Base-by-base conservation (phyloP, 306 rosid species). In the Glycine tomentella region DNA sequence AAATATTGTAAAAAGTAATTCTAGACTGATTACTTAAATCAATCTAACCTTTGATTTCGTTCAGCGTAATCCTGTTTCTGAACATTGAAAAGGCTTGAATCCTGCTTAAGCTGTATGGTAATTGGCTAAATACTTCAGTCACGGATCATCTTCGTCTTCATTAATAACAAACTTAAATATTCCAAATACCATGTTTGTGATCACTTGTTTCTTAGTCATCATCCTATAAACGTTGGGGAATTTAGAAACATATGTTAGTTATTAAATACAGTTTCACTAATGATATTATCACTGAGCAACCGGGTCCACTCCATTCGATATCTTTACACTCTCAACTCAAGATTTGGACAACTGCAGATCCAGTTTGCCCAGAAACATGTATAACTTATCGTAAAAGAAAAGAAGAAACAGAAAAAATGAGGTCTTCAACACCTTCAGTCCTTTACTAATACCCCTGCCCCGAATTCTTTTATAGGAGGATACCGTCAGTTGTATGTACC, bases 221-320 rank as follows among this genome's bases (percentile, higher is more conserved):
- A 78, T 68, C 76, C 45, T 40, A 6, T 51, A 56, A 58, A 53
- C 2, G 17, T 55, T 20, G 7, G 58, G 36, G 49, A 59, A 66
- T 17, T 57, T 55, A 38, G 55, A 40, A 78, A 17, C 56, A 15
- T 78, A 66, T 17, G 33, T 11, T 25, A 15, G 4, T 53, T 52
- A 17, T 42, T 42, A 25, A 44, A 78, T 25, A 46, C 31, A 12
- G 14, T 25, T 38, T 44, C 69, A 42, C 76, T 51, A 56, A 73
- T 56, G 68, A 64, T 65, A 72, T 13, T 61, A 53, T 65, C 75
- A 14, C 75, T 45, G 45, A 74, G 59, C 69, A 55, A 58, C 52
- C 8, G 11, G 84, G 44, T 25, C 80, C 53, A 55, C 70, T 15
- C 42, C 55, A 40, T 40, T 51, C 12, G 12, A 63, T 16, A 40